phyloP scores from a whole-genome alignment of 2,329 filamentous ascomycete species.

The Aspergillus alliaceus region DNA sequence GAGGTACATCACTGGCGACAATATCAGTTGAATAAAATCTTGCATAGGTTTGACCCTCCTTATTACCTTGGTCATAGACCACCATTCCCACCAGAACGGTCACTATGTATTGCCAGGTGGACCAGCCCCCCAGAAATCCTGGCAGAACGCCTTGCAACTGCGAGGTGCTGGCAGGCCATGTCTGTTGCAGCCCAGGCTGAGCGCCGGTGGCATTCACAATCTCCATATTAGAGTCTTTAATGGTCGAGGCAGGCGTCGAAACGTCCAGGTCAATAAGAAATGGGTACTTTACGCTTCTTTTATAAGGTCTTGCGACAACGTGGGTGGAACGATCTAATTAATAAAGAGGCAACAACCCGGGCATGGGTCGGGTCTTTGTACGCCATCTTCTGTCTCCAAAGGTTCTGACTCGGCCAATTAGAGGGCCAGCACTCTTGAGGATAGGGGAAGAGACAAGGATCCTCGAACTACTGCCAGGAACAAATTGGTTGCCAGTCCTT shows the following conservation, averaged over 20 bases:
- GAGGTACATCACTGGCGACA: conserved; percentile 63
- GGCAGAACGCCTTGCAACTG: background rate
- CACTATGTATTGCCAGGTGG: conserved; percentile 25
- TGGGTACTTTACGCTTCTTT: background rate
- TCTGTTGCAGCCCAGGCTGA: conserved; percentile 8
- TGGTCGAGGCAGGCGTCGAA: background rate
- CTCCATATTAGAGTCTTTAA: conserved; percentile 7
- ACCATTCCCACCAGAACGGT: conserved; percentile 67
- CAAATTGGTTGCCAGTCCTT: background rate
- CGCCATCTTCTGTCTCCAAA: too few relatives aligned
- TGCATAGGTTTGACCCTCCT: background rate
- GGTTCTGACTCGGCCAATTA: too few relatives aligned
- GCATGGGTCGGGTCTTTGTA: too few relatives aligned
- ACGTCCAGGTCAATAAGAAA: background rate
- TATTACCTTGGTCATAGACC: conserved; percentile 76
- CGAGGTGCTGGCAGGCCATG: conserved; percentile 3
- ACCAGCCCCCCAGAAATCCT: conserved; percentile 40
- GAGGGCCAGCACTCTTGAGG: background rate
- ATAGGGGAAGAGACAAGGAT: background rate
- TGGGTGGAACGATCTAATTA: background rate
- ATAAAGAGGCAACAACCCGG: background rate
- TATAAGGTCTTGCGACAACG: background rate
- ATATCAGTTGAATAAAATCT: conserved; percentile 1
- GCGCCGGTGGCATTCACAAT: conserved; percentile 9
- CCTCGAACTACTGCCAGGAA: background rate